phyloP scores from a whole-genome alignment of 164 flowering plant genomes.

The Macadamia integrifolia region DNA sequence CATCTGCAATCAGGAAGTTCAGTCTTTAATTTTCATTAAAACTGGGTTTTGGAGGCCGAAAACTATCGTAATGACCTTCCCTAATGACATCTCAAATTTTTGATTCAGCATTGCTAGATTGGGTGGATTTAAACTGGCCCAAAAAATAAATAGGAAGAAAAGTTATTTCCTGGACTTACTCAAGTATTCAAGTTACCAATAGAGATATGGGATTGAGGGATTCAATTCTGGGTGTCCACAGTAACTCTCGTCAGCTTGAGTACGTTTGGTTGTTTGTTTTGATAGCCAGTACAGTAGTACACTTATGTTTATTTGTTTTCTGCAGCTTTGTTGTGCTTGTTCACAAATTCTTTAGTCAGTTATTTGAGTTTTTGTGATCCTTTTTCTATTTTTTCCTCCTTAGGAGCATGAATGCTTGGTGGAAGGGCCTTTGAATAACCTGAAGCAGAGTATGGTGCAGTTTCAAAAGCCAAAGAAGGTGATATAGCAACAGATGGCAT shows the following conservation, averaged over 20 bases:
- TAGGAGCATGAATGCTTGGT: slow-evolving; percentile 98
- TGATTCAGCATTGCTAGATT: no score
- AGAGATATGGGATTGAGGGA: no score
- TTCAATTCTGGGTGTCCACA: no score
- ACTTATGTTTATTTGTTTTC: not conserved
- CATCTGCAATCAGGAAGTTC: not conserved
- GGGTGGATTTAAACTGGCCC: no score
- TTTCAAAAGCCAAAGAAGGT: slow-evolving; percentile 99
- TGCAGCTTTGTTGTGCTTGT: not conserved
- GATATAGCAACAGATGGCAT: slow-evolving; percentile 4
- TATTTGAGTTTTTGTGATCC: not conserved
- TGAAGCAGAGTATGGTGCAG: slow-evolving; percentile 99
- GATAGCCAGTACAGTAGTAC: no score
- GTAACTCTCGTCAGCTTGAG: no score
- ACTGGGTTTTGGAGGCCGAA: not conserved
- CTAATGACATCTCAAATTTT: not conserved
- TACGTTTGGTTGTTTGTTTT: no score
- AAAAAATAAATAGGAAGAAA: not conserved
- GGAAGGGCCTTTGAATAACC: slow-evolving; percentile 93
- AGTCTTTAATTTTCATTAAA: no score
- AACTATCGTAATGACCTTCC: not conserved
- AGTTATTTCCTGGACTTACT: not conserved
- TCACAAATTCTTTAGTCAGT: no score
- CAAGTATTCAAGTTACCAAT: no score
- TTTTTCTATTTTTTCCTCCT: slow-evolving; percentile 3